Conservation (phyloP, 1,284 basidiomycete species). For the Veloboletus limbatus region DNA sequence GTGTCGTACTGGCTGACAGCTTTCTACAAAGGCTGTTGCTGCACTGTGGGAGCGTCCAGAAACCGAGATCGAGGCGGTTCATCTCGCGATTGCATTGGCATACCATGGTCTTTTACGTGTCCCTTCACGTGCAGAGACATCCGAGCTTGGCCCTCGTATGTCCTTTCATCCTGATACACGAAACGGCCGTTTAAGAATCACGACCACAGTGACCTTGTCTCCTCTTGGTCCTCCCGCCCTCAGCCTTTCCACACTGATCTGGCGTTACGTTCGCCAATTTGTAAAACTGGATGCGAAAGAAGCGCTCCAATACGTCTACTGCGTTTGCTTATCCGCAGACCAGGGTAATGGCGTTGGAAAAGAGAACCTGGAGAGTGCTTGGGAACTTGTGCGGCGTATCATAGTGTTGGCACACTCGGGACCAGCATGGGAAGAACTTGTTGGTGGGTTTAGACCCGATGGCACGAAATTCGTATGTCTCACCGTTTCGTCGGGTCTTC, state of each 20-base stretch:
- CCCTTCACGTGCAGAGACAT: slow-evolving; percentile 73
- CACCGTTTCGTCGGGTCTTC: not conserved
- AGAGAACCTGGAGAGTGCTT: slow-evolving; percentile 82
- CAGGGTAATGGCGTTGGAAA: slow-evolving; percentile 68
- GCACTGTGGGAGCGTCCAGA: slow-evolving; percentile 88
- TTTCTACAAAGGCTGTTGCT: slow-evolving; percentile 54
- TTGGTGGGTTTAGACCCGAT: slow-evolving; percentile 88
- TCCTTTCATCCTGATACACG: slow-evolving; percentile 13
- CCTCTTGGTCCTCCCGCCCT: slow-evolving; percentile 65
- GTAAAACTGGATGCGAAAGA: slow-evolving; percentile 89
- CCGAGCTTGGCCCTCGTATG: slow-evolving; percentile 80
- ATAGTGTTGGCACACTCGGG: slow-evolving; percentile 86
- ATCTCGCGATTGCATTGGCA: slow-evolving; percentile 87
- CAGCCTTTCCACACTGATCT: slow-evolving; percentile 83
- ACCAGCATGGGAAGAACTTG: slow-evolving; percentile 82
- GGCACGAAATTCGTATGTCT: slow-evolving; percentile 81
- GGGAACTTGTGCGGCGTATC: slow-evolving; percentile 86
- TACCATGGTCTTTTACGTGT: slow-evolving; percentile 94
- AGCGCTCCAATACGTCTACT: slow-evolving; percentile 94
- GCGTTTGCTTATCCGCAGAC: slow-evolving; percentile 81
- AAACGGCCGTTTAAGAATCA: not conserved
- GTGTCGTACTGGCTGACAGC: not conserved
- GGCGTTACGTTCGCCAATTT: slow-evolving; percentile 92
- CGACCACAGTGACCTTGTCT: slow-evolving; percentile 56
- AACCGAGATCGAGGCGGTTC: slow-evolving; percentile 92